Evolutionary conservation across 225 moss, liverwort and hornwort genomes (phyloP), one percentile per base, ranked within the genome.

Genomic region (Pseudisothecium myosuroides): DNA sequence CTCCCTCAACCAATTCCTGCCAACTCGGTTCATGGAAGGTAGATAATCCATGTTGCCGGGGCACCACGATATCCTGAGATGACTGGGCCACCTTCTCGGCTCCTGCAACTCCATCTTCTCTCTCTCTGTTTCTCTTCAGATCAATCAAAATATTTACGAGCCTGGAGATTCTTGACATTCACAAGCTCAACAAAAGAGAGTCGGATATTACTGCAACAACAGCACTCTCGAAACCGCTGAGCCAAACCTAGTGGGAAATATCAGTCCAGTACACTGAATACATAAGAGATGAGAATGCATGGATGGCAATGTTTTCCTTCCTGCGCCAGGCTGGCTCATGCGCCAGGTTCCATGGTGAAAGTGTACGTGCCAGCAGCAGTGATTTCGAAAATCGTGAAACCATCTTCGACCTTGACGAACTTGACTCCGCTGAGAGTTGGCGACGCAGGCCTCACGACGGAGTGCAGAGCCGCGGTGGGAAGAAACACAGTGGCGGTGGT

Each of bases 401-500:
- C 88, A 71, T 71, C 90, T 60, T 87, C 90, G 26, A 90, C 49
- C 76, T 85, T 89, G 26, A 93, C 54, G 59, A 91, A 87, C 59
- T 64, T 77, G 64, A 87, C 88, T 82, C 88, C 90, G 19, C 55
- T 37, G 37, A 22, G 84, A 55, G 52, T 58, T 47, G 77, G 63
- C 59, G 90, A 68, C n/a, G 61, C 79, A 56, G 86, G 37, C 31
- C 36, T 63, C 84, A 78, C 39, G 20, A 88, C 65, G 73, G 88
- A 78, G 74, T 88, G 74, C 24, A 86, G 82, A 73, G 82, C 72
- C 19, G 78, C 52, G 11, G 92, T 90, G 74, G 94, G 92, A 62
- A 94, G 90, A 55, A 88, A 73, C 79, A 94, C 88, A 61, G 81
- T 92, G 77, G 91, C 92, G 21, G 91, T 88, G 81, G 92, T 94